Percentiles rank a stretch among this genome's conserved stretches.
phyloP scores from a whole-genome alignment of 1,284 basidiomycete genomes.

The Sanghuangporus sanghuang region DNA sequence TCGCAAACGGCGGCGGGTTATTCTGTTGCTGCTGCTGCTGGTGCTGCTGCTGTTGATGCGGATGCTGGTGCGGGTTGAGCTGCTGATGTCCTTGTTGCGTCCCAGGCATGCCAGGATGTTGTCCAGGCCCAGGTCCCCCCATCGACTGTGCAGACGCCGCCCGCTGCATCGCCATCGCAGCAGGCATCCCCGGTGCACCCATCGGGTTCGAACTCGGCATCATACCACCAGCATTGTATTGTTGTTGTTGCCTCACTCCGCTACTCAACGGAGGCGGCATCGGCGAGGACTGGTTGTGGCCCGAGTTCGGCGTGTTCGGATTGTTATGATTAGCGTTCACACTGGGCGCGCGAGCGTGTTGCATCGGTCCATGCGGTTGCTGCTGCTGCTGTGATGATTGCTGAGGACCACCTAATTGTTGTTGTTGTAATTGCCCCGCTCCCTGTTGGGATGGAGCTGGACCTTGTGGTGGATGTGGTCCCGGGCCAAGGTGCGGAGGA shows the following conservation, averaged over 20 bases:
- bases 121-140: background rate
- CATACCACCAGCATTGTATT: background rate
- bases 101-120: background rate
- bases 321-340: slow-evolving; percentile 4
- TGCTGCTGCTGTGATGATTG: slow-evolving; percentile 11
- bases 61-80: slow-evolving; percentile 2
- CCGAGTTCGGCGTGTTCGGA: background rate
- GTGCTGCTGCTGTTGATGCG: background rate
- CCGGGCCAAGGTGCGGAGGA: background rate
- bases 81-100: background rate
- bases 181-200: background rate
- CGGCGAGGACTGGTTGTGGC: background rate
- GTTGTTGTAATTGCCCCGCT: background rate
- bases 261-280: background rate
- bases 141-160: background rate
- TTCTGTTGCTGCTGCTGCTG: background rate
- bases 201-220: background rate
- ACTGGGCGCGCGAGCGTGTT: slow-evolving; percentile 2
- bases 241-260: background rate
- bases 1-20: slow-evolving; percentile 1
- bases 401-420: background rate
- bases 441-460: background rate
- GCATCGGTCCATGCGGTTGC: slow-evolving; percentile 4
- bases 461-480: background rate
- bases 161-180: too few species aligned